Evolutionary conservation across 2,329 filamentous ascomycete species (phyloP).

Genomic region (Aspergillus fumigatiaffinis): DNA sequence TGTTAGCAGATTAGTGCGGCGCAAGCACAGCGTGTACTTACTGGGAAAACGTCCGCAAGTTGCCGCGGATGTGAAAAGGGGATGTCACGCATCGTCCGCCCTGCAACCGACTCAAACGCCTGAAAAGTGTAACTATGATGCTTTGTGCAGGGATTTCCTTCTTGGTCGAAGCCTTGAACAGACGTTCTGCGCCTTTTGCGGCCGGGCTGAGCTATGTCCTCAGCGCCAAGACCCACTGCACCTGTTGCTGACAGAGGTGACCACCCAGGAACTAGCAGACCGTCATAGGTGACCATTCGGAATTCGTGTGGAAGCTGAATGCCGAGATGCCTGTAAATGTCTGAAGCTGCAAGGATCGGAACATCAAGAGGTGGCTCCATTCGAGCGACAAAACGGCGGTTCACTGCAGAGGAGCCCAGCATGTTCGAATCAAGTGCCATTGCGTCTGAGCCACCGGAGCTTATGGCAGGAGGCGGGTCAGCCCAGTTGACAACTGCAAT

Average conservation of each 20-base stretch:
- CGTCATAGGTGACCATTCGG: conserved; percentile 38
- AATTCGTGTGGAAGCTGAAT: conserved; percentile 39
- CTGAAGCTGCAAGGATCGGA: conserved; percentile 38
- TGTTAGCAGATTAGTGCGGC: background rate
- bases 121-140: conserved; percentile 44
- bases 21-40: background rate
- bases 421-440: conserved; percentile 38
- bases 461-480: conserved; percentile 37
- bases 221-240: conserved; percentile 21
- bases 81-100: conserved; percentile 39
- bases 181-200: conserved; percentile 32
- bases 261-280: conserved; percentile 33
- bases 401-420: conserved; percentile 33
- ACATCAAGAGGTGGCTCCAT: conserved; percentile 42
- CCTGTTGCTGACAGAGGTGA: conserved; percentile 18
- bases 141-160: conserved; percentile 26
- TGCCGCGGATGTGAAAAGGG: conserved; percentile 45
- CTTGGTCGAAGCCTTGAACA: conserved; percentile 29
- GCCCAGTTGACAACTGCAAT: conserved; percentile 35
- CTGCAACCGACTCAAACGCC: conserved; percentile 38
- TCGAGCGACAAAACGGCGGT: conserved; percentile 43
- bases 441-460: conserved; percentile 28
- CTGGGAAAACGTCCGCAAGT: conserved; percentile 41
- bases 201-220: conserved; percentile 24
- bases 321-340: conserved; percentile 39